Base-by-base conservation (phyloP, 805 yeast genomes). In the Novakomyces olei region DNA sequence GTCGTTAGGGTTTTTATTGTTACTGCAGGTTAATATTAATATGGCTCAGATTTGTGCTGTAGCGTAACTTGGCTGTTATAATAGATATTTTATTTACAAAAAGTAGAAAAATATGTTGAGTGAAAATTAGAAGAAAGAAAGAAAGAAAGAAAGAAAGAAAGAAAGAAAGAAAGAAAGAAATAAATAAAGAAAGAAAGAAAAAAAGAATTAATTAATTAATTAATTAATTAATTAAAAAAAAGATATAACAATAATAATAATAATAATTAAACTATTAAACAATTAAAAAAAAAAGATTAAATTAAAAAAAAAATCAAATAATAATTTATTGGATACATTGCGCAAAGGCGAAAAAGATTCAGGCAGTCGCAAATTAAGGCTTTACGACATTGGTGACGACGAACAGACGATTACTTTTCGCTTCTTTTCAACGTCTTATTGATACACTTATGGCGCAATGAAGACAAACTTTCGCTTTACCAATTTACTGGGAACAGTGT, bases 401-500 rank as follows among this genome's bases (percentile, higher is more conserved):
- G n/a, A 26, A 26, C 14, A 16, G 8, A 8, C n/a, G 8, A 22
- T 8, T 22, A 22, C n/a, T 8, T 8, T 26, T 26, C 12, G 16
- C 12, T 26, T 26, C 29, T 26, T 26, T 8, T 8, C 17, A 10
- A n/a, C 29, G 17, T n/a, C 14, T 15, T 10, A 27, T 3, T 12
- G 29, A 27, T 10, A 15, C 9, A 12, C 7, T 14, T 22, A 22
- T 22, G 10, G 3, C 15, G 29, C 30, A 33, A 79, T 80, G 92
- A 78, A 72, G 57, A 72, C 92, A n/a, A 91, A 79, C 55, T 80
- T 74, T 50, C 58, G 37, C 36, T 75, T 88, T 44, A 71, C 91
- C 22, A 88, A 85, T 54, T 60, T 88, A 20, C 58, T 88, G 44
- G 98, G 98, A 19, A 83, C 96, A 0, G 96, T 88, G 3, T 88